phyloP scores from a whole-genome alignment of 495 filamentous ascomycete genomes.

The Collariella sp. region DNA sequence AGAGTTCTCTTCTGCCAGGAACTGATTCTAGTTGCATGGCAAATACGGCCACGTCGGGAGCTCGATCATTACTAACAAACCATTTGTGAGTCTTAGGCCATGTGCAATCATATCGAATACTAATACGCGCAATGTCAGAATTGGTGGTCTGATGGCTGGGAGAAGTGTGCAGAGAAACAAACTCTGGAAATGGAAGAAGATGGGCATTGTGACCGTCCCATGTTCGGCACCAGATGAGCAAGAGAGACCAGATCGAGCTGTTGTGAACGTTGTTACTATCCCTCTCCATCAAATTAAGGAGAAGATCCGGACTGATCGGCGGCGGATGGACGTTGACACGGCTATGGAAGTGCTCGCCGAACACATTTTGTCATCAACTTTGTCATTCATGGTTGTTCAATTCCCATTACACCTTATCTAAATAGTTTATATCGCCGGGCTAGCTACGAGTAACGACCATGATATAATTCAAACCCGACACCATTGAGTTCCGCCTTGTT shows the following conservation, averaged over 20 bases:
- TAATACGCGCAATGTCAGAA: background rate
- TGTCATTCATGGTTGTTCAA: background rate
- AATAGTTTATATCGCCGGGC: too few species aligned
- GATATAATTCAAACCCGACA: too few species aligned
- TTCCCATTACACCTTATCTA: too few species aligned
- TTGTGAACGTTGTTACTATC: constrained; percentile 1
- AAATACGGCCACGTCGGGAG: background rate
- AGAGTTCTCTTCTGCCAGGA: background rate
- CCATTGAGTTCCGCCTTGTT: too few species aligned
- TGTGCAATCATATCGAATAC: background rate
- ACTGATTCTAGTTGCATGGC: background rate
- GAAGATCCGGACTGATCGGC: background rate
- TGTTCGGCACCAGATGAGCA: background rate
- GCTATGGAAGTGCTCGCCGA: background rate
- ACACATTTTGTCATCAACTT: background rate
- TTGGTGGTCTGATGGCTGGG: background rate
- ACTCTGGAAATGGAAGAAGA: background rate
- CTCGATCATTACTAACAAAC: background rate
- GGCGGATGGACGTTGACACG: background rate
- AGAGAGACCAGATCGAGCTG: background rate
- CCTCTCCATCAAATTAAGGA: background rate
- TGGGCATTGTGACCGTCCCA: background rate
- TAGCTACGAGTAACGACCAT: too few species aligned
- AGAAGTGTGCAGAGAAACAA: background rate
- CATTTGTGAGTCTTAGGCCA: background rate